These are phyloP conservation scores for Alternaria atra DNA, from an alignment of 2,329 filamentous ascomycete genomes.

Conservation along the genomic window DNA sequence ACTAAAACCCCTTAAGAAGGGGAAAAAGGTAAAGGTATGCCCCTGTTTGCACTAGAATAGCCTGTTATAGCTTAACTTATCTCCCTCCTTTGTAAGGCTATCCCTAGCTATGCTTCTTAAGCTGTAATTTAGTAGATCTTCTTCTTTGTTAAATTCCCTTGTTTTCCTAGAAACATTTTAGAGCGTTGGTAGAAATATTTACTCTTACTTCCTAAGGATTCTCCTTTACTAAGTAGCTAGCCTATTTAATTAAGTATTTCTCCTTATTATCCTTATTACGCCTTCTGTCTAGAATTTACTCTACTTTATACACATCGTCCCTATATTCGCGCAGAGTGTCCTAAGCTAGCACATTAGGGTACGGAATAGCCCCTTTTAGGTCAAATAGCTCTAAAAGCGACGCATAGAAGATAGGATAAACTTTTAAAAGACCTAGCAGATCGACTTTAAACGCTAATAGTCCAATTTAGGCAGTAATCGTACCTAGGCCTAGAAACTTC, in stretches of 20 bases:
- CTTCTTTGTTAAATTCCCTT: neutral
- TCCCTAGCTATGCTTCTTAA: neutral
- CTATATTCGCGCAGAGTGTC: neutral
- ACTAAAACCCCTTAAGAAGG: neutral
- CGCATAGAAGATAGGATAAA: neutral
- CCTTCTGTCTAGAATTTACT: no score
- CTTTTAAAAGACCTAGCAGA: no score
- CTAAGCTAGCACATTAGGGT: neutral
- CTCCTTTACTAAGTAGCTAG: neutral
- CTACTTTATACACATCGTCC: neutral
- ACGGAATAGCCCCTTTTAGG: neutral
- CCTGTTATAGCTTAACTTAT: neutral
- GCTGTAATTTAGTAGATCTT: no score
- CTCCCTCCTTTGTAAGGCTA: neutral
- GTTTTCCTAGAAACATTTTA: neutral
- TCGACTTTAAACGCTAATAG: neutral
- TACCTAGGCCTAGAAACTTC: neutral
- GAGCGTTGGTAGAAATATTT: neutral
- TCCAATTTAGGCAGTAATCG: neutral
- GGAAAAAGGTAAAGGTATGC: neutral
- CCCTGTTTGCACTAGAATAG: neutral
- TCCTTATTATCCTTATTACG: neutral
- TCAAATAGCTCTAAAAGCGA: neutral
- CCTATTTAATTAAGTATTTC: slow-evolving; percentile 1
- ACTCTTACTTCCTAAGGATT: neutral